Base-by-base conservation (phyloP, 345 rosid genomes). In the Corchorus capsularis region DNA sequence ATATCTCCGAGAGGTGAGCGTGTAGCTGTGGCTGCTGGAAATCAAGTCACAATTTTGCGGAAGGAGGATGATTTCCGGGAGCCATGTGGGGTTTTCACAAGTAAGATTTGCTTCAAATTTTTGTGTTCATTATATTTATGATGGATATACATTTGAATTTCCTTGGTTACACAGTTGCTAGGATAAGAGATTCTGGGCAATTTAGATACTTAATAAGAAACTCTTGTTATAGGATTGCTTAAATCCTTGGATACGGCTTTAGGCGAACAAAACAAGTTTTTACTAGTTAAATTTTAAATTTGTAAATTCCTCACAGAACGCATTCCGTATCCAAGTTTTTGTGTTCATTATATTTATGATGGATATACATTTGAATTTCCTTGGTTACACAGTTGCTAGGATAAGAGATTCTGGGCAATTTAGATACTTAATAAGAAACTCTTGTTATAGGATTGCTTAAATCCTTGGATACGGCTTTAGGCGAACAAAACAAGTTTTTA, bases 11-110 rank as follows among this genome's bases (percentile, higher is more conserved):
- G 88, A 64, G 97, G 96, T 62, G 94, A 96, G 69, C 81, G 83
- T 37, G 90, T 96, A 6, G 96, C 99, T 65, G 97, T 93, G 69
- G 91, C 96, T 74, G 80, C 90, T 16, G 96, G 86, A 22, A 85
- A 88, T 83, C 93, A 86, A 27, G 86, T 96, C 56, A 92, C 93
- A 1, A 83, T 96, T 69, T 85, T 96, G 79, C 78, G 75, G 59
- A 91, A 84, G 87, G 90, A 89, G 75, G 92, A 93, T 79, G 94
- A 88, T 83, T 96, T 86, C 80, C 79, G 61, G 79, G 83, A 87
- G 70, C 93, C 99, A 2, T 88, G 72, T 75, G 97, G 95, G 73
- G 74, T 61, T 61, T 96, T 84, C 74, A 86, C 84, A 9, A 69
- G 97, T 94, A 89, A 85, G 94, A 27, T 14, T 35, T 39, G 1